Evolutionary conservation across 345 rosid genomes (phyloP).

Genomic region (Eucalyptus pumila): DNA sequence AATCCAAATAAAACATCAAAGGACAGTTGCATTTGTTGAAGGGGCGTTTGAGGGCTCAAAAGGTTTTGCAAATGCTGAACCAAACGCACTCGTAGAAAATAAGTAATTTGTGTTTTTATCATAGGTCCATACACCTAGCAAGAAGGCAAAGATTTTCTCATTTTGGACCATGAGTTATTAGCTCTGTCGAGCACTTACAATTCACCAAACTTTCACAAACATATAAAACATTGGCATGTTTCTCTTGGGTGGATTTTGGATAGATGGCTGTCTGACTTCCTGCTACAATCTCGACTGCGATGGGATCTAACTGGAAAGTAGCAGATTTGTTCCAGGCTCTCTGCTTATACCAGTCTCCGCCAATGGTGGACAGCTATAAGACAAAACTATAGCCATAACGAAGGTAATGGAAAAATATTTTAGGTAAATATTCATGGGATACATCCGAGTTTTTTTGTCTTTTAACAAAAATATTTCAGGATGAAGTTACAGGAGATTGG

Average conservation of each 20-base stretch:
- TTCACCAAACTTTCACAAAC: background rate
- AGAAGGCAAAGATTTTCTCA: background rate
- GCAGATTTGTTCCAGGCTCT: background rate
- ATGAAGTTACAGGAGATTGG: background rate
- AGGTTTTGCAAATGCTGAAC: too few species aligned
- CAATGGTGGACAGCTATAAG: background rate
- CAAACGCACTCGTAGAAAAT: background rate
- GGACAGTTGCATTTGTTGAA: too few species aligned
- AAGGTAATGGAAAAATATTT: background rate
- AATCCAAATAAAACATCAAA: too few species aligned
- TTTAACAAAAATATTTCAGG: background rate
- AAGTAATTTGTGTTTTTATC: background rate
- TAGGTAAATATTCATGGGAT: background rate
- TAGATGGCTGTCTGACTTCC: background rate
- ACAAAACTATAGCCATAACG: background rate
- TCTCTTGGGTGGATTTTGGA: background rate
- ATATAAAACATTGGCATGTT: background rate
- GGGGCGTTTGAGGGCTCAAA: too few species aligned
- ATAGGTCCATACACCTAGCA: background rate
- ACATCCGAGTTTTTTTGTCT: background rate
- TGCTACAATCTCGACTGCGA: slow-evolving; percentile 17
- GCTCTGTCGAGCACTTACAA: too few species aligned
- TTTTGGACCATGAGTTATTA: slow-evolving; percentile 19
- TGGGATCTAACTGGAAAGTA: slow-evolving; percentile 9
- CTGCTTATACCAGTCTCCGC: background rate